Base-by-base conservation (phyloP, 108 stramenopile genomes). In the Discostella pseudostelligera region DNA sequence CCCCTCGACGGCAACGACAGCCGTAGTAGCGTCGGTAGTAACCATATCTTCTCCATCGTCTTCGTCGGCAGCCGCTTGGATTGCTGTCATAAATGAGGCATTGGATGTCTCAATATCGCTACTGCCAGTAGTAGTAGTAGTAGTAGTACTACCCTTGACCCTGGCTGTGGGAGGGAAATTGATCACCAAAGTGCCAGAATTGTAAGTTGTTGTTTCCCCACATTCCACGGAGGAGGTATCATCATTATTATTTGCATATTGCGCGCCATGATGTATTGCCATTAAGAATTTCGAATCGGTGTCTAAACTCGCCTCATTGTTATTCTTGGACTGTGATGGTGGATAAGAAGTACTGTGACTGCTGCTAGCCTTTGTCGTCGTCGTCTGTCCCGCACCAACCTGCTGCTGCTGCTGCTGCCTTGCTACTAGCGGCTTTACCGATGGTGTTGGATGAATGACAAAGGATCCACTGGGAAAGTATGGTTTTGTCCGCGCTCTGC, bases 41-140 rank as follows among this genome's bases (percentile, higher is more conserved):
- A 19, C 32, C 35, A 4, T 46, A 20, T 13, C 29, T 37, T 35
- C 25, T 8, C 28, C 20, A 12, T 66, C 32, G 10, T 35, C 22
- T 14, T 48, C 57, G 60, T 78, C 70, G 0, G 46, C 55, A 25
- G 77, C 60, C 12, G 74, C 13, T 24, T 76, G 67, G 12, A 76
- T 76, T 48, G 75, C 67, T 67, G 68, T 76, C 56, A 76, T 48
- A 45, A 76, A 76, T 26, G 75, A 51, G 5, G 50, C 24, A 51
- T 25, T 51, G 13, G 50, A 51, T 24, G 22, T 37, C 50, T 59
- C 36, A 59, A 39, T 35, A 59, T 25, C 36, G 50, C 21, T 40
- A 24, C 28, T 22, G n/a, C n/a, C n/a, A n/a, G n/a, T n/a, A n/a
- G n/a, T n/a, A n/a, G n/a, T n/a, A n/a, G n/a, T n/a, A n/a, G n/a